phyloP scores from a whole-genome alignment of 495 filamentous ascomycete species.

The Penicillium antarcticum region DNA sequence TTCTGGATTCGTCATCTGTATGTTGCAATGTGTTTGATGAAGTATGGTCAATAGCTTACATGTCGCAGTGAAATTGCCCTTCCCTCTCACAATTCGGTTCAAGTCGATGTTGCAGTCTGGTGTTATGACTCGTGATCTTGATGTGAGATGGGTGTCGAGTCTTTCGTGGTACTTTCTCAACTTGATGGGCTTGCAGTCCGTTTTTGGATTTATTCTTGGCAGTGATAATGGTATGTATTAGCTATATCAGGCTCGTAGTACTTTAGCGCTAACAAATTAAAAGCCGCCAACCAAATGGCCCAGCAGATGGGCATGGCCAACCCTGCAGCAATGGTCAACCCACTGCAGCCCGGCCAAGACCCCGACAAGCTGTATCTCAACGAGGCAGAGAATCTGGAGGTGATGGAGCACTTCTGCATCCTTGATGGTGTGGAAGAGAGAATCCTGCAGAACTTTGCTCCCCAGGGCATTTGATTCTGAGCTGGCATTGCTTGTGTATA shows the following conservation, averaged over 20 bases:
- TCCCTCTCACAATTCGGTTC: conserved; percentile 95
- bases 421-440: conserved; percentile 83
- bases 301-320: conserved; percentile 88
- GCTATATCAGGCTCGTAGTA: not conserved
- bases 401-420: conserved; percentile 88
- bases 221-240: conserved; percentile 79
- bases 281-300: conserved; percentile 91
- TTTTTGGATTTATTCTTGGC: conserved; percentile 96
- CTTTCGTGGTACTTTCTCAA: conserved; percentile 99
- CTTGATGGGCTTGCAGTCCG: conserved; percentile 90
- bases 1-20: conserved; percentile 94
- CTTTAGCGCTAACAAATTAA: conserved; percentile 5
- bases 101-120: conserved; percentile 99
- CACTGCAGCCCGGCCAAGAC: conserved; percentile 92
- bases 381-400: conserved; percentile 93
- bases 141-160: conserved; percentile 96
- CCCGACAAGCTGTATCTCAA: conserved; percentile 87
- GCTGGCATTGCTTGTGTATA: not conserved
- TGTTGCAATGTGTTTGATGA: conserved; percentile 27
- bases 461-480: conserved; percentile 16
- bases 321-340: conserved; percentile 61
- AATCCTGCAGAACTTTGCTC: conserved; percentile 54
- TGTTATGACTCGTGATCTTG: conserved; percentile 90
- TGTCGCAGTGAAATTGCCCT: conserved; percentile 86
- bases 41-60: conserved; percentile 14